phyloP scores from a whole-genome alignment of 371 early-diverging fungal genomes.

The Chytridiales sp. region DNA sequence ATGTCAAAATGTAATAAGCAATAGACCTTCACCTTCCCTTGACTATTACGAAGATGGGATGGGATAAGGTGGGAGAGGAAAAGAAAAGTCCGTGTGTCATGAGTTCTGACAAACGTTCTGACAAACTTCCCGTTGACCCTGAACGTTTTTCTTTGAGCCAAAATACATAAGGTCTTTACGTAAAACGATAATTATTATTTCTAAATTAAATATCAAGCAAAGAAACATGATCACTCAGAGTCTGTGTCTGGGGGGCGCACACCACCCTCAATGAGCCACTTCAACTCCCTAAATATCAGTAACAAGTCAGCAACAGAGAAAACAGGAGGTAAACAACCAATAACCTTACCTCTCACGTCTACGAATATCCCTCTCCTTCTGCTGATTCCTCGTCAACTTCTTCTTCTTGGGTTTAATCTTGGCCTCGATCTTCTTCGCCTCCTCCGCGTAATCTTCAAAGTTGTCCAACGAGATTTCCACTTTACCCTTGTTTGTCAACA shows the following conservation, averaged over 20 bases:
- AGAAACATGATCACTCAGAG: conserved; percentile 65
- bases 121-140: no score
- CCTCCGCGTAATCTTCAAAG: conserved; percentile 60
- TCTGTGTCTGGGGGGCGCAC: conserved; percentile 67
- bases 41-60: no score
- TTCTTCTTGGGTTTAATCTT: conserved; percentile 63
- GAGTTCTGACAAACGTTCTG: no score
- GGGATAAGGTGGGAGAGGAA: no score
- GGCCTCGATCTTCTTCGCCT: conserved; percentile 52
- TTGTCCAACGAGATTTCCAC: conserved; percentile 60
- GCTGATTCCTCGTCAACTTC: conserved; percentile 75
- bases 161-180: no score
- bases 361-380: conserved; percentile 67
- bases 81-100: no score
- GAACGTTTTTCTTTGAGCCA: no score
- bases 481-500: conserved; percentile 41
- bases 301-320: background rate
- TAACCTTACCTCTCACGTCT: conserved; percentile 51
- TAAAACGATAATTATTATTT: no score
- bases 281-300: conserved; percentile 49
- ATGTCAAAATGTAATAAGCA: no score
- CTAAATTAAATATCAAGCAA: no score
- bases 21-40: no score
- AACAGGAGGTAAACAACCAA: background rate
- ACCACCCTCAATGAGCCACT: conserved; percentile 73